Evolutionary conservation across 1,139 yeast genomes (phyloP).

Genomic region (Yamadazyma atlantica): DNA sequence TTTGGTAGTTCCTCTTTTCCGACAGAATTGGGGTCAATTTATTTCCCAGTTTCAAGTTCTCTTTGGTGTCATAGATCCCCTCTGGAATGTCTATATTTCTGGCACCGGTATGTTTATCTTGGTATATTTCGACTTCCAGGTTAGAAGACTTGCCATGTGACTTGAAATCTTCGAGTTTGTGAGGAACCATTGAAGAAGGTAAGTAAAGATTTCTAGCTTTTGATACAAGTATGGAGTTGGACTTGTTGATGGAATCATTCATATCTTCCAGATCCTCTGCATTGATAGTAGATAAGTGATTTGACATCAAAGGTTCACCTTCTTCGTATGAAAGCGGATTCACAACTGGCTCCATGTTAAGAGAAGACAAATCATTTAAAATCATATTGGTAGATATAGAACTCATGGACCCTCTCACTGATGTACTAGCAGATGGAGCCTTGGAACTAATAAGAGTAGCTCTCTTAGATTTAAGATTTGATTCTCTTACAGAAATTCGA

Average conservation of each 20-base stretch:
- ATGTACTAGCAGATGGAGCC: neutral
- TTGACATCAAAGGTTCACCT: neutral
- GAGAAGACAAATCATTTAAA: conserved; percentile 1
- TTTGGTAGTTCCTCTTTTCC: neutral
- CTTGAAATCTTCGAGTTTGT: neutral
- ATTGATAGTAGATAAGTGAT: conserved; percentile 1
- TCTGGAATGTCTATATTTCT: too few species aligned
- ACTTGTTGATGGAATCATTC: neutral
- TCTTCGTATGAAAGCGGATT: neutral
- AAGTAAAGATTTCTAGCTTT: neutral
- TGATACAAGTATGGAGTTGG: neutral
- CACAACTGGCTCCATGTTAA: neutral
- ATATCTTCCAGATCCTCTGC: neutral
- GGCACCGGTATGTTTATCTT: too few species aligned
- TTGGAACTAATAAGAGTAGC: neutral
- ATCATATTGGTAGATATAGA: conserved; percentile 1
- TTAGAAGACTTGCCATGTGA: neutral
- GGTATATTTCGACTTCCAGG: neutral
- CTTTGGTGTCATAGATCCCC: neutral
- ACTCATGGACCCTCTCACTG: neutral
- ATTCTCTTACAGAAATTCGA: neutral
- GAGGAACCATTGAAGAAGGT: neutral
- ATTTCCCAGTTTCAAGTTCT: neutral
- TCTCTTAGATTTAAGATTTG: neutral
- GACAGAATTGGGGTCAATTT: neutral